A percentile compares a stretch with the other conserved stretches of the same genome.
phyloP scores from a whole-genome alignment of 2,329 filamentous ascomycete species.

The Fusarium domesticum region DNA sequence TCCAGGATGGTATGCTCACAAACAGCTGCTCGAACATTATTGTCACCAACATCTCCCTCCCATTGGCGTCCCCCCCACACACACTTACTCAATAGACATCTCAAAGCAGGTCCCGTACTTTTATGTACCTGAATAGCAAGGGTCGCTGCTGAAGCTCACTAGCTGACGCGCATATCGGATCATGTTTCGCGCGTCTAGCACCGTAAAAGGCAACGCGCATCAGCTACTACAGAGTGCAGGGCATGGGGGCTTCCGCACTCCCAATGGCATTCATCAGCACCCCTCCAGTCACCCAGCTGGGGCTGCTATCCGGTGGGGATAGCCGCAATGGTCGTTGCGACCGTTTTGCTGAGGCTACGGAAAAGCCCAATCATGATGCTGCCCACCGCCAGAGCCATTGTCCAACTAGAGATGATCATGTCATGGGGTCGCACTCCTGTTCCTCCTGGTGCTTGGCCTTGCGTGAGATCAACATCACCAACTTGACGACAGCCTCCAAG shows the following conservation, averaged over 20 bases:
- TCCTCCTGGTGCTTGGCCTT: constrained; percentile 16
- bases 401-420: constrained; percentile 21
- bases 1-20: no score
- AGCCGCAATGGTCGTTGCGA: constrained; percentile 4
- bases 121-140: constrained; percentile 26
- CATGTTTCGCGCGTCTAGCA: constrained; percentile 31
- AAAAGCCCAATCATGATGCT: constrained; percentile 26
- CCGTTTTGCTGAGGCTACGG: constrained; percentile 2
- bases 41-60: constrained; percentile 25
- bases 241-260: no score
- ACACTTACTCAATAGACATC: constrained; percentile 6
- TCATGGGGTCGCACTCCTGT: constrained; percentile 11
- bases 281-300: constrained; percentile 8
- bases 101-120: constrained; percentile 16
- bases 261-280: constrained; percentile 18
- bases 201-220: constrained; percentile 31
- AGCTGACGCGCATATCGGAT: constrained; percentile 33
- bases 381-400: constrained; percentile 26
- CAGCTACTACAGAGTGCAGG: constrained; percentile 6
- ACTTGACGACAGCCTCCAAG: not conserved
- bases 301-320: constrained; percentile 5
- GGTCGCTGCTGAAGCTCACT: constrained; percentile 28
- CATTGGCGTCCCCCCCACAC: constrained; percentile 14
- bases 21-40: constrained; percentile 2
- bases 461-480: constrained; percentile 5